These are phyloP conservation scores for Teunomyces panamensis DNA, from an alignment of 805 yeast genomes.

Conservation along the genomic window DNA sequence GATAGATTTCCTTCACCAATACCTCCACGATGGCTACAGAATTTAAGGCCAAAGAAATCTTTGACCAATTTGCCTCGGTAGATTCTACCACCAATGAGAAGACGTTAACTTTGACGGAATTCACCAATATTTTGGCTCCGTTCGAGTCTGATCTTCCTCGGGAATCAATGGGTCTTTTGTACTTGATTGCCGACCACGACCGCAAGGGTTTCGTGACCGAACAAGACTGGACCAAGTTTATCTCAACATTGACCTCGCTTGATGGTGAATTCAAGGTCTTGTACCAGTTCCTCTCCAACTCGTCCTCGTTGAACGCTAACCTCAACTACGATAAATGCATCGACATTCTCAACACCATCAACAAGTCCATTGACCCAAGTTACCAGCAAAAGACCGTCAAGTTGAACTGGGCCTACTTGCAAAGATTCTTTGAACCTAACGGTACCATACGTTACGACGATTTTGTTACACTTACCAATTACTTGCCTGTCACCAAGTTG, in stretches of 20 bases:
- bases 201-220: conserved; percentile 65
- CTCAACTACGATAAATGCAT: conserved; percentile 36
- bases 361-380: conserved; percentile 38
- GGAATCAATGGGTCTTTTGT: conserved; percentile 52
- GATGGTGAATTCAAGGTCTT: conserved; percentile 48
- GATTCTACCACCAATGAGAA: conserved; percentile 17
- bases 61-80: conserved; percentile 35
- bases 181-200: conserved; percentile 73
- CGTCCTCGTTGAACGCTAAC: conserved; percentile 5
- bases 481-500: conserved; percentile 44
- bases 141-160: conserved; percentile 39
- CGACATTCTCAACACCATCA: conserved; percentile 31
- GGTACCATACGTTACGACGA: conserved; percentile 38
- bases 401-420: conserved; percentile 43
- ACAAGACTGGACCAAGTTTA: conserved; percentile 73
- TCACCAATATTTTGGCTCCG: conserved; percentile 38
- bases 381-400: conserved; percentile 41
- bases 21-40: conserved; percentile 3
- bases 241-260: conserved; percentile 43
- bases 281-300: conserved; percentile 44
- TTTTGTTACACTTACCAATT: conserved; percentile 39
- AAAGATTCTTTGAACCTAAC: conserved; percentile 37
- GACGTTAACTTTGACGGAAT: conserved; percentile 33
- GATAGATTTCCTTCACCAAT: background rate
- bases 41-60: conserved; percentile 22